Evolutionary conservation across 176 grass and related monocot species (phyloP).

Genomic region (Leersia perrieri): DNA sequence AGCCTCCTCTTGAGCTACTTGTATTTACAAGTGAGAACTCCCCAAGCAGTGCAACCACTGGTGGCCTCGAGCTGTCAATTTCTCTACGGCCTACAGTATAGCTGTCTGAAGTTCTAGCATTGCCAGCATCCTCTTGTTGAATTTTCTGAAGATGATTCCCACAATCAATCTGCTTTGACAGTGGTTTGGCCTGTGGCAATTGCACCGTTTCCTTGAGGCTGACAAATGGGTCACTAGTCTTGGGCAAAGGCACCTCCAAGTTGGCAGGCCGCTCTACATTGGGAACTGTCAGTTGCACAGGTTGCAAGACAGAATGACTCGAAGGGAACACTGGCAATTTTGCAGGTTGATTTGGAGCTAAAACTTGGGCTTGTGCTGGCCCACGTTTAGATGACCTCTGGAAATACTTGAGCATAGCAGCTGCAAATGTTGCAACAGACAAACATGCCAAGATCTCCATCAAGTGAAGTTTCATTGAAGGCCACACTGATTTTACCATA

Average conservation of each 20-base stretch:
- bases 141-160: neutral
- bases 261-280: neutral
- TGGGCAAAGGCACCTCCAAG: neutral
- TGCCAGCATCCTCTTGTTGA: constrained; percentile 9
- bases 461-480: constrained; percentile 24
- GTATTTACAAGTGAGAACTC: constrained; percentile 32
- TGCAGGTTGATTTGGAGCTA: neutral
- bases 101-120: neutral
- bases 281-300: neutral
- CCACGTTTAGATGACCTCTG: constrained; percentile 7
- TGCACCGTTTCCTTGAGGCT: constrained; percentile 1
- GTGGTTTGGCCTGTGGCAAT: neutral
- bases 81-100: neutral
- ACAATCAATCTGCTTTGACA: neutral
- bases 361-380: neutral
- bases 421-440: constrained; percentile 20
- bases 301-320: neutral
- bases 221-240: neutral
- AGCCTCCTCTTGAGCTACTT: constrained; percentile 8
- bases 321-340: neutral
- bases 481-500: constrained; percentile 2
- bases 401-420: constrained; percentile 32
- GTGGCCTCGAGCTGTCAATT: constrained; percentile 5
- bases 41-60: constrained; percentile 42
- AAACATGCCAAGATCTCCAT: constrained; percentile 26